These are phyloP conservation scores for Xerocomus spinulosus DNA, from an alignment of 768 basidiomycete genomes.

Conservation along the genomic window DNA sequence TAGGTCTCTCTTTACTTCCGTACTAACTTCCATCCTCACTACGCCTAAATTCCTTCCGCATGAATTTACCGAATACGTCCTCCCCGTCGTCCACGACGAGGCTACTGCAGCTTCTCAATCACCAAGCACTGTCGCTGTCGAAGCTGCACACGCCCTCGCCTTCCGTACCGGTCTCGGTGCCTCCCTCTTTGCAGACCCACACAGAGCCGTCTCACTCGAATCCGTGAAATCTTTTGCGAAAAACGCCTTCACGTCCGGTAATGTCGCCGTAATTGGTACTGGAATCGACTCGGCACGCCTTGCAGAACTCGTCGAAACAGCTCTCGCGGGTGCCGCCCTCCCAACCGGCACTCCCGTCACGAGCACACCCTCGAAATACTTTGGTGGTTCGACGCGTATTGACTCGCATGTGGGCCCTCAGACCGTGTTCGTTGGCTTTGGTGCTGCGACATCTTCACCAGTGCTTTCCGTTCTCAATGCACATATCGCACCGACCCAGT, in stretches of 20 bases:
- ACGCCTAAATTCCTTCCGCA: constrained; percentile 78
- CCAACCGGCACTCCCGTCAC: constrained; percentile 35
- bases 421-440: constrained; percentile 87
- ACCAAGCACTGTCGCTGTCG: constrained; percentile 69
- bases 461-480: constrained; percentile 77
- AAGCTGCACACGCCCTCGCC: constrained; percentile 83
- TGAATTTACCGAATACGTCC: constrained; percentile 71
- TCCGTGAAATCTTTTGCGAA: constrained; percentile 75
- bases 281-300: constrained; percentile 76
- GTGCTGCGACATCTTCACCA: constrained; percentile 60
- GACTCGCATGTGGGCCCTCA: constrained; percentile 56
- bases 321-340: constrained; percentile 42
- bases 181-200: constrained; percentile 79
- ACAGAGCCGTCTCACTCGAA: constrained; percentile 54
- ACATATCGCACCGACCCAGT: constrained; percentile 70
- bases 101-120: constrained; percentile 53
- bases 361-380: constrained; percentile 44
- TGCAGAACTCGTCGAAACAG: constrained; percentile 63
- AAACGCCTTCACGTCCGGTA: constrained; percentile 68
- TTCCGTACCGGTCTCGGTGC: constrained; percentile 94
- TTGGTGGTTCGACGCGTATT: constrained; percentile 86
- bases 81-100: constrained; percentile 69
- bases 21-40: constrained; percentile 80
- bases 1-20: constrained; percentile 86
- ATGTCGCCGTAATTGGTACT: constrained; percentile 83